phyloP scores from a whole-genome alignment of 2,329 filamentous ascomycete genomes.

The Colletotrichum brevisporum region DNA sequence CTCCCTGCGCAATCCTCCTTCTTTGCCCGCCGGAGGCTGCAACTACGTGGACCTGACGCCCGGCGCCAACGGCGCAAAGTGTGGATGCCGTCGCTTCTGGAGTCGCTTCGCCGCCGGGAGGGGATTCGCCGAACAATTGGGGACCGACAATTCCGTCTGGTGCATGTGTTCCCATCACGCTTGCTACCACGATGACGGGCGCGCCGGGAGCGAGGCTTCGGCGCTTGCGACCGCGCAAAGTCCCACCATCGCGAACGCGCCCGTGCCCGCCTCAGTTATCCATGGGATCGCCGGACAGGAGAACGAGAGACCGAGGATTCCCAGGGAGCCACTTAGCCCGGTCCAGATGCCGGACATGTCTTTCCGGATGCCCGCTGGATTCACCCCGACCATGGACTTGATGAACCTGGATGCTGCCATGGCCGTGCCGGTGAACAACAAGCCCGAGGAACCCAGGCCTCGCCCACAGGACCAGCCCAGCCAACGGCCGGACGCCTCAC shows the following conservation, averaged over 20 bases:
- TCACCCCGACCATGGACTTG: conserved; percentile 59
- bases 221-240: conserved; percentile 24
- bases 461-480: conserved; percentile 45
- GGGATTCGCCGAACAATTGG: conserved; percentile 49
- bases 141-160: conserved; percentile 61
- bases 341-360: conserved; percentile 62
- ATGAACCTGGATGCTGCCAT: conserved; percentile 52
- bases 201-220: conserved; percentile 47
- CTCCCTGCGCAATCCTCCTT: conserved; percentile 46
- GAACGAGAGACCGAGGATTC: conserved; percentile 64
- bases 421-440: conserved; percentile 53
- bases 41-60: conserved; percentile 70
- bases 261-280: conserved; percentile 38
- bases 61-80: conserved; percentile 66
- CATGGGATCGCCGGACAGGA: conserved; percentile 60
- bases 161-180: conserved; percentile 76
- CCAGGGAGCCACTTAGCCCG: conserved; percentile 67
- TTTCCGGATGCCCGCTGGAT: conserved; percentile 54
- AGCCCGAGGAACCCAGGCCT: conserved; percentile 45
- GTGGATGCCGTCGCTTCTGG: conserved; percentile 75
- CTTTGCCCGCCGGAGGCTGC: conserved; percentile 67
- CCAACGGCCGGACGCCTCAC: conserved; percentile 54
- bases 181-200: conserved; percentile 70
- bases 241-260: conserved; percentile 19
- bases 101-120: conserved; percentile 56